Evolutionary conservation across 2,329 filamentous ascomycete species (phyloP), one percentile per base, ranked within the genome.

Genomic region (Trichoderma sp.): DNA sequence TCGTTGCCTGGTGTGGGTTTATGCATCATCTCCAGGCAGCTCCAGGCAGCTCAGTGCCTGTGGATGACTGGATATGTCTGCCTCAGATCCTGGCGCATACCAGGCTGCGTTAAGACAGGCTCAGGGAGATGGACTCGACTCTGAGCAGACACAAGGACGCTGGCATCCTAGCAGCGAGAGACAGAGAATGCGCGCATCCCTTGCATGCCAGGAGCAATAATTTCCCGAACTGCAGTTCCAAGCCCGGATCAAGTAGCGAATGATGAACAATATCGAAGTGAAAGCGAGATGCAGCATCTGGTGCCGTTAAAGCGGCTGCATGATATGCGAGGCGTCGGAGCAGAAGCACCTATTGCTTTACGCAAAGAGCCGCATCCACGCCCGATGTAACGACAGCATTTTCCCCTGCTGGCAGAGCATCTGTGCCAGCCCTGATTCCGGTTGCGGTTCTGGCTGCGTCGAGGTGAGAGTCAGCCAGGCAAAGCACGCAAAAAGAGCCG

Each of bases 101-200:
- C 58, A 60, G n/a, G 46, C 55, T 58, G 59, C 59, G 49, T 55
- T 34, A 68, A 63, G 66, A 68, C 66, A 58, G 49, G 49, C 51
- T 34, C 61, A 67, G 59, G 55, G 51, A 49, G 63, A 51, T 37
- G 30, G 54, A 51, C 34, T 54, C 39, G 34, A 66, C n/a, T 39
- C 54, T 49, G 34, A 4, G 18, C 39, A 7, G 39, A 34, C 13
- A 24, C 34, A 59, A 59, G 32, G 21, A 43, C 34, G 34, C 34
- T 59, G 56, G 56, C 56, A 59, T 59, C 56, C 55, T 37, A n/a
- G 58, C 58, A 63, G 37, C 30, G 24, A 49, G 49, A 49, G 49
- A 34, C 34, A 49, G 58, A 61, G 66, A 68, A 60, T 68, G 61
- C 52, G 34, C 30, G n/a, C 39, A 65, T 69, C 67, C 67, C 59